Conservation (phyloP, 2,329 filamentous ascomycete species). For the Colletotrichum caudatum region DNA sequence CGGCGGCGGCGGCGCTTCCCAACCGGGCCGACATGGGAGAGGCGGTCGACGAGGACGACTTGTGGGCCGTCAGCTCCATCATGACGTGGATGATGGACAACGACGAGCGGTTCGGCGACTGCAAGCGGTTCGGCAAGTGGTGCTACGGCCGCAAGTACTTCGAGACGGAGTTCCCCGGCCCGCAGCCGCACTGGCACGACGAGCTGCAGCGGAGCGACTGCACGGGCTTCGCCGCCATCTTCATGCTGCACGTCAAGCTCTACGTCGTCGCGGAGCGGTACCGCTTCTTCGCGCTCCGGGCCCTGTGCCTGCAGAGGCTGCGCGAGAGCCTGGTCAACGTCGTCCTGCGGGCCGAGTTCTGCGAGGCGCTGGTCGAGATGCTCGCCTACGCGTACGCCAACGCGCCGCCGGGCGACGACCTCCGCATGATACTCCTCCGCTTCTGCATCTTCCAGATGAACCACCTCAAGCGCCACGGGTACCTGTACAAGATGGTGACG, state of each 20-base stretch:
- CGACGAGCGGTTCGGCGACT: neutral
- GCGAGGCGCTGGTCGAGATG: neutral
- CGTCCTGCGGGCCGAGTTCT: fast-evolving
- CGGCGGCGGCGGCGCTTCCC: neutral
- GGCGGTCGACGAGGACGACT: neutral
- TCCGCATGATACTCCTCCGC: neutral
- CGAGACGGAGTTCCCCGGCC: neutral
- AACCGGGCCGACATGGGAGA: neutral
- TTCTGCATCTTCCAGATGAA: neutral
- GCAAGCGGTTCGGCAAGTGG: neutral
- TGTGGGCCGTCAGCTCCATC: neutral
- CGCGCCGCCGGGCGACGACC: neutral
- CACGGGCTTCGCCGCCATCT: neutral
- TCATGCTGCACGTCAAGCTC: neutral
- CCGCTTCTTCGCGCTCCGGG: neutral
- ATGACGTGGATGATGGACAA: neutral
- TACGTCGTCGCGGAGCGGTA: constrained; percentile 15
- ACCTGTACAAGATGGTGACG: neutral
- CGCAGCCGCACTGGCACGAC: neutral
- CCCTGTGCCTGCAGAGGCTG: neutral
- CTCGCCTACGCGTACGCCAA: neutral
- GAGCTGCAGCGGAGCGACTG: neutral
- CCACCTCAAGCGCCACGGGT: neutral
- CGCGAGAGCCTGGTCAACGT: neutral
- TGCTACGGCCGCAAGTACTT: neutral